Evolutionary conservation across 345 rosid species (phyloP).

Genomic region (Adansonia digitata): DNA sequence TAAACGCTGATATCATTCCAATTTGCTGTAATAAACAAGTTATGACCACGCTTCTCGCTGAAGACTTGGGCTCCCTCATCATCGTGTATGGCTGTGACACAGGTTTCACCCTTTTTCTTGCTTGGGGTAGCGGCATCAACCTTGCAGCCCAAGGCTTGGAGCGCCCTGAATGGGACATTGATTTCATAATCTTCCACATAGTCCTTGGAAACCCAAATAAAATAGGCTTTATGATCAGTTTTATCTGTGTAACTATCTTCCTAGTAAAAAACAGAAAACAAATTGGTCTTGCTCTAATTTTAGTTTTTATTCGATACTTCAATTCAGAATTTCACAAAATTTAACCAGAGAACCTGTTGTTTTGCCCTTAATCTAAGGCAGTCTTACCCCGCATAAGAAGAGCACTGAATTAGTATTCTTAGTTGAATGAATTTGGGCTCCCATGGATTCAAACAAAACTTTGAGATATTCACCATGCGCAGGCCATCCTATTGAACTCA

Average conservation of each 20-base stretch:
- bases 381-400: slow-evolving; percentile 44
- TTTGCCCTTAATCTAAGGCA: background rate
- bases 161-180: slow-evolving; percentile 44
- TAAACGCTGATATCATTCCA: slow-evolving; percentile 36
- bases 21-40: slow-evolving; percentile 31
- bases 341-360: background rate
- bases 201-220: slow-evolving; percentile 28
- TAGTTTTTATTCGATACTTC: background rate
- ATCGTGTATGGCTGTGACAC: slow-evolving; percentile 42
- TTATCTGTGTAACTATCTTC: background rate
- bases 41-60: slow-evolving; percentile 48
- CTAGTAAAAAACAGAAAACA: background rate
- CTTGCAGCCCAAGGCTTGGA: slow-evolving; percentile 46
- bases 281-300: background rate
- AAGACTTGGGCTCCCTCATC: slow-evolving; percentile 36
- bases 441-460: slow-evolving; percentile 39
- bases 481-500: slow-evolving; percentile 47
- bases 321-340: background rate
- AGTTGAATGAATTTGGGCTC: slow-evolving; percentile 26
- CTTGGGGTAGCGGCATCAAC: slow-evolving; percentile 41
- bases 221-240: background rate
- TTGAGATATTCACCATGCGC: slow-evolving; percentile 33
- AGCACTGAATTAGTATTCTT: slow-evolving; percentile 28
- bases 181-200: slow-evolving; percentile 45
- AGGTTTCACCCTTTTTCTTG: slow-evolving; percentile 45